Percentiles rank a stretch among this genome's conserved stretches.
These are phyloP conservation scores for Liquidambar formosana DNA, from an alignment of 164 flowering plant genomes.

Conservation along the genomic window DNA sequence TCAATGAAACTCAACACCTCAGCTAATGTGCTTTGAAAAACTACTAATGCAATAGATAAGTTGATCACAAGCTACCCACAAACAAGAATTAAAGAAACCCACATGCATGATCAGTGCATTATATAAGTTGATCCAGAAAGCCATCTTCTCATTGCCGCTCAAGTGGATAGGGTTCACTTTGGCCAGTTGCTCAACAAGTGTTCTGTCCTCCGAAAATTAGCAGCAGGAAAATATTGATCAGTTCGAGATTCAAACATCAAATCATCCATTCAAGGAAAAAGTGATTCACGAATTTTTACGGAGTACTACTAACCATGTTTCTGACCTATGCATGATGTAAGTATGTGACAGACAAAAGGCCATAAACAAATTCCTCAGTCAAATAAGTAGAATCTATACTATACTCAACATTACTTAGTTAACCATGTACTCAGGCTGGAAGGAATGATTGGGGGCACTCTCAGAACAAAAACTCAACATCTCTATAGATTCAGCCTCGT, in stretches of 20 bases:
- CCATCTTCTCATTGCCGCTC: constrained; percentile 66
- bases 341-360: background rate
- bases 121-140: constrained; percentile 87
- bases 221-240: background rate
- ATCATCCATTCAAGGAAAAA: background rate
- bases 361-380: background rate
- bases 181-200: constrained; percentile 75
- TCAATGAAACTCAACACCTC: background rate
- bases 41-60: background rate
- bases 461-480: background rate
- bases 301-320: background rate
- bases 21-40: background rate
- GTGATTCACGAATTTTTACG: background rate
- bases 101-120: constrained; percentile 90
- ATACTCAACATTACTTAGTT: background rate
- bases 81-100: constrained; percentile 21
- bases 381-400: background rate
- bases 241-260: background rate
- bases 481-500: background rate
- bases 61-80: background rate
- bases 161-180: constrained; percentile 64
- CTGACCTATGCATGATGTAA: background rate
- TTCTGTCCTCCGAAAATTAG: constrained; percentile 34
- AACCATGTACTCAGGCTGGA: background rate
- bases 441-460: background rate